Evolutionary conservation across 148 eudicot genomes (phyloP).

Genomic region (Nepenthes mirabilis): DNA sequence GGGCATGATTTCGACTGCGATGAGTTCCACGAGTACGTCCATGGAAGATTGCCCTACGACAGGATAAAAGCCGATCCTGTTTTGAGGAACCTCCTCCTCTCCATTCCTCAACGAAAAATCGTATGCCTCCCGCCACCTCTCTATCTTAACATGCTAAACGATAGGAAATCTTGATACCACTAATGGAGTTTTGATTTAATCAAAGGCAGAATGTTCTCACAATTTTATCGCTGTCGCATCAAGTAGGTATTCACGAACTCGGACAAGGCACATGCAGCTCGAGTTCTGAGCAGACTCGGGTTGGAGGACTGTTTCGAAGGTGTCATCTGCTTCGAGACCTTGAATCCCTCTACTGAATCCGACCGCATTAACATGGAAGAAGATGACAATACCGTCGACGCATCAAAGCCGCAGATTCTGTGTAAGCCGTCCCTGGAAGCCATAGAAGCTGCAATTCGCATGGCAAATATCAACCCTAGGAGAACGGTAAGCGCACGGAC

Average conservation of each 20-base stretch:
- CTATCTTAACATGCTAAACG: not conserved
- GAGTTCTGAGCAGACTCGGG: conserved; percentile 40
- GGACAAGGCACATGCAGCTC: conserved; percentile 52
- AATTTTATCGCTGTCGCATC: not conserved
- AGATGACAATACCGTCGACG: not conserved
- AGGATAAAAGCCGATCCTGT: conserved; percentile 62
- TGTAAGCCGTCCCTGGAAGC: conserved; percentile 72
- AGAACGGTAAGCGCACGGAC: conserved; percentile 38
- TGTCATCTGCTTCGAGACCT: conserved; percentile 83
- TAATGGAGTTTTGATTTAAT: no score
- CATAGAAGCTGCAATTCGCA: conserved; percentile 56
- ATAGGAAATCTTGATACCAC: not conserved
- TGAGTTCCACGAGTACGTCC: conserved; percentile 63
- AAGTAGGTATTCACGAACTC: conserved; percentile 72
- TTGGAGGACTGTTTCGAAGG: conserved; percentile 92
- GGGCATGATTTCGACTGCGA: conserved; percentile 77
- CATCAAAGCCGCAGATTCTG: conserved; percentile 18
- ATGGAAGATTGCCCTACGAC: conserved; percentile 75
- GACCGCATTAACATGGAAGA: not conserved
- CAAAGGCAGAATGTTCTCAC: no score
- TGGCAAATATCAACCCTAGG: conserved; percentile 63
- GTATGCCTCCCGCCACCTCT: conserved; percentile 23
- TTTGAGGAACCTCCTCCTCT: conserved; percentile 61
- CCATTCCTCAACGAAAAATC: conserved; percentile 82
- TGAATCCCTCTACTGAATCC: conserved; percentile 28